These are phyloP conservation scores for Globisporangium takayamanum DNA, from an alignment of 352 stramenopile genomes.

Conservation along the genomic window DNA sequence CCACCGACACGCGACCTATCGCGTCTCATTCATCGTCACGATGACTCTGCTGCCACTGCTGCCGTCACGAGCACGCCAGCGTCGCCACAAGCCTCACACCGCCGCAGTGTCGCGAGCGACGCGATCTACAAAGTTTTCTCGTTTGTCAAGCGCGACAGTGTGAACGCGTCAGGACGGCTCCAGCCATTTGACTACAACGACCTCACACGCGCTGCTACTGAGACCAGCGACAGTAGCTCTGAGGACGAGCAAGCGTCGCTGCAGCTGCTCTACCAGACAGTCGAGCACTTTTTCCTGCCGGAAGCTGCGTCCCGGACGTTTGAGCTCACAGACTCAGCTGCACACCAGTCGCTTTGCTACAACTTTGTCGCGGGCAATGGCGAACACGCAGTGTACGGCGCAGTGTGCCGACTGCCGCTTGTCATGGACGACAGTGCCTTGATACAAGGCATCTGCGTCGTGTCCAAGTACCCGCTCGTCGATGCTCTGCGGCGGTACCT, in stretches of 20 bases:
- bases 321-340: slow-evolving; percentile 3
- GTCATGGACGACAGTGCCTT: neutral
- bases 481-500: slow-evolving; percentile 45
- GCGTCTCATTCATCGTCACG: neutral
- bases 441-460: slow-evolving; percentile 35
- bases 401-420: slow-evolving; percentile 26
- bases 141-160: slow-evolving; percentile 11
- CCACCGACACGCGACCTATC: slow-evolving; percentile 10
- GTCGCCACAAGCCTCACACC: slow-evolving; percentile 7
- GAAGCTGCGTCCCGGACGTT: slow-evolving; percentile 15
- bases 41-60: too few species aligned
- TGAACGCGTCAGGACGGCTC: neutral
- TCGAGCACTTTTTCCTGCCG: slow-evolving; percentile 44
- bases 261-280: slow-evolving; percentile 17
- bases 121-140: slow-evolving; percentile 21
- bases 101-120: neutral
- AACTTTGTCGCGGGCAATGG: slow-evolving; percentile 47
- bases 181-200: slow-evolving; percentile 5
- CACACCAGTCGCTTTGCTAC: slow-evolving; percentile 27
- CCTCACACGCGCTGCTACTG: neutral
- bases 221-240: neutral
- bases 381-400: slow-evolving; percentile 31
- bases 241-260: neutral
- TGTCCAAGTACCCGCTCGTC: slow-evolving; percentile 47
- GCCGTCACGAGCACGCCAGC: neutral